Evolutionary conservation across 805 yeast species (phyloP), one percentile per base, ranked within the genome.

Genomic region (Ogataea methanolica): DNA sequence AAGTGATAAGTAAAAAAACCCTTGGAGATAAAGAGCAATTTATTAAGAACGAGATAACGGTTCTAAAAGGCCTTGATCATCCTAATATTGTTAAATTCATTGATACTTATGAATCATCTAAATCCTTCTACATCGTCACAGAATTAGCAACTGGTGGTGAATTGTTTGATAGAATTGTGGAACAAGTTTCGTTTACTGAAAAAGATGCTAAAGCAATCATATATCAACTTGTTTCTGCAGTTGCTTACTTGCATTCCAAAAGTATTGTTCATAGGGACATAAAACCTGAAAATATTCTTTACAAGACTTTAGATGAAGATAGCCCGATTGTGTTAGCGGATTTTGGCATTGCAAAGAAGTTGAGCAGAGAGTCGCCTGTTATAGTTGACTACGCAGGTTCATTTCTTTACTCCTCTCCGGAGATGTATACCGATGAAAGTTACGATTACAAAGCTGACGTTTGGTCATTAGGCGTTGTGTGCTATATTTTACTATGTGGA

Each of bases 111-210:
- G 97, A 92, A 70, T 79, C 89, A 31, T 85, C 80, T 65, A 96
- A 90, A 58, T 91, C 91, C 69, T 90, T 88, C 66, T 92, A 88
- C 62, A 85, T 92, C 49, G 97, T 89, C 17, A 92, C 97, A 2
- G 96, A 92, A 65, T 72, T 92, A 60, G 97, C 97, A 23, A 85
- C 90, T 2, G 99, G 99, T 33, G 99, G 99, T 43, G 99, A 92
- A 66, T 70, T 92, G 48, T 92, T 92, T 62, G 97, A 91, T 53
- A 72, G 97, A 45, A 88, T 92, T 52, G 76, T 90, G 37, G 72
- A 80, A 43, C 73, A 82, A 58, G 96, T 97, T 15, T 76, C 83
- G 46, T 92, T 89, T 67, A 88, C 96, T 5, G 99, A 92, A 65
- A 74, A 74, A 51, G 97, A 91, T 63, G 98, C 97, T 1, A 83